Evolutionary conservation across 2,329 filamentous ascomycete genomes (phyloP).

Genomic region (Ophiostoma piceae): DNA sequence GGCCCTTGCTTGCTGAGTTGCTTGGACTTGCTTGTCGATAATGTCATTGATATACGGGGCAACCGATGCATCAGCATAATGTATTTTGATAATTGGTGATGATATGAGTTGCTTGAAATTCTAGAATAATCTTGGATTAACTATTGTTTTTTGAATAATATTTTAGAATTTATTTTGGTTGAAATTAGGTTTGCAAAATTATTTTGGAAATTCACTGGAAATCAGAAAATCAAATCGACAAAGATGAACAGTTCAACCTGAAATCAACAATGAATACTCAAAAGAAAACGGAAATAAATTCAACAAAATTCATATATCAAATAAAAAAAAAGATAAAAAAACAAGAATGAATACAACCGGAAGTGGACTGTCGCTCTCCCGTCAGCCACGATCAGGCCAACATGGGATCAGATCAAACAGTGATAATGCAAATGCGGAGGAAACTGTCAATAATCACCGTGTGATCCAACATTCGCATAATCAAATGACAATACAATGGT

Average conservation of each 20-base stretch:
- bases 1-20: not conserved
- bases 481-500: not conserved
- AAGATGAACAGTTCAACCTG: no score
- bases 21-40: not conserved
- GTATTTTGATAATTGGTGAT: constrained; percentile 1
- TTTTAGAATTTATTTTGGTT: no score
- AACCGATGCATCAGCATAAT: not conserved
- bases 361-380: constrained; percentile 6
- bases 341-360: not conserved
- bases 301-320: no score
- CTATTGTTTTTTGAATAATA: no score
- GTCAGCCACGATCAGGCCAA: not conserved
- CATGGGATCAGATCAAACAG: not conserved
- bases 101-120: no score
- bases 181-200: no score
- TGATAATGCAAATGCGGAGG: not conserved
- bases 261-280: no score
- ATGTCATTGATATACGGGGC: constrained; percentile 5
- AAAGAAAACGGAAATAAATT: no score
- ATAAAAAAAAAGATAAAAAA: not conserved
- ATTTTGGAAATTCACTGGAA: no score
- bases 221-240: no score
- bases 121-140: no score
- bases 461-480: not conserved
- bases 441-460: not conserved